phyloP scores from a whole-genome alignment of 176 grass and related monocot species.

The Rhipidocladum racemiflorum region DNA sequence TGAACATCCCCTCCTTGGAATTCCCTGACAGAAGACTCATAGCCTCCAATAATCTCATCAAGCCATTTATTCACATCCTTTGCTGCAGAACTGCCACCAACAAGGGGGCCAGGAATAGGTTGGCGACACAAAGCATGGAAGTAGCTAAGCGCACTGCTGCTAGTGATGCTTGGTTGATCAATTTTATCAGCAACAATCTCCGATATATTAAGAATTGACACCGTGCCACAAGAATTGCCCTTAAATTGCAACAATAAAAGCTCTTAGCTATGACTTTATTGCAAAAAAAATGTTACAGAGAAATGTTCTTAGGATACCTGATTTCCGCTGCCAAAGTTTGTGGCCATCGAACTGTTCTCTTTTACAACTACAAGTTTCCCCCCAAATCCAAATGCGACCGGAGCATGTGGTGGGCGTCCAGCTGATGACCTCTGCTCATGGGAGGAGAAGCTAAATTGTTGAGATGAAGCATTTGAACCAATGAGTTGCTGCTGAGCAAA shows the following conservation, averaged over 20 bases:
- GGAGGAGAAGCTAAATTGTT: slow-evolving; percentile 50
- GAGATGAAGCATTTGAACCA: slow-evolving; percentile 39
- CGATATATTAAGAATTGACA: slow-evolving; percentile 65
- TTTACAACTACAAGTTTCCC: slow-evolving; percentile 81
- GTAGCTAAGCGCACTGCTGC: slow-evolving; percentile 48
- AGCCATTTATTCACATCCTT: slow-evolving; percentile 97
- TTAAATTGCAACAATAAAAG: slow-evolving; percentile 46
- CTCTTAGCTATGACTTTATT: slow-evolving; percentile 25
- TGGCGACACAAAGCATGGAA: slow-evolving; percentile 66
- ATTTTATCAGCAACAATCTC: slow-evolving; percentile 69
- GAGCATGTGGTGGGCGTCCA: slow-evolving; percentile 74
- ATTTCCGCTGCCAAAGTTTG: slow-evolving; percentile 52
- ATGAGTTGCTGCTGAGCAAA: slow-evolving; percentile 49
- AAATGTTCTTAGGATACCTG: slow-evolving; percentile 48
- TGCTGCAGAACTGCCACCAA: slow-evolving; percentile 68
- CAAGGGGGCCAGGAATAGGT: slow-evolving; percentile 84
- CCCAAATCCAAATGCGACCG: slow-evolving; percentile 84
- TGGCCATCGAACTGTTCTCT: slow-evolving; percentile 50
- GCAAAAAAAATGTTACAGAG: slow-evolving; percentile 1
- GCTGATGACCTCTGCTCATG: slow-evolving; percentile 67
- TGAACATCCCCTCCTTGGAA: slow-evolving; percentile 65
- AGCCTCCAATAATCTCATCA: slow-evolving; percentile 64
- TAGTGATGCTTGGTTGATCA: slow-evolving; percentile 37
- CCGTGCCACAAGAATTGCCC: slow-evolving; percentile 34
- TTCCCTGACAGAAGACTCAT: slow-evolving; percentile 47